These are phyloP conservation scores for Entrophospora sp. DNA, from an alignment of 192 early-diverging fungal genomes.

Conservation along the genomic window DNA sequence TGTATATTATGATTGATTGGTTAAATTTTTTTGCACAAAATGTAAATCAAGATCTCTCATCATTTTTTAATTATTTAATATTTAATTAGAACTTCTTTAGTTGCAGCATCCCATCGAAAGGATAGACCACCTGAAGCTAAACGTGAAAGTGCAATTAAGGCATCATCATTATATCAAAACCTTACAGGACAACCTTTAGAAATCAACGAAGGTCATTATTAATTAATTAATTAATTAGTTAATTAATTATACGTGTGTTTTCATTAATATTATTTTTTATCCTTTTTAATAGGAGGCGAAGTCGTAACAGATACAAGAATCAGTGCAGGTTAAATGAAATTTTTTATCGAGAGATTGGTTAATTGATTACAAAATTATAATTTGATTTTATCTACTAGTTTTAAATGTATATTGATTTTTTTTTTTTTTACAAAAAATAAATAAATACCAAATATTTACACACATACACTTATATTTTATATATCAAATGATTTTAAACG, in stretches of 20 bases:
- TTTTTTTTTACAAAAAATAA: too few species aligned
- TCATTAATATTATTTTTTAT: neutral
- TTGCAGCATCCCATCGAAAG: constrained; percentile 8
- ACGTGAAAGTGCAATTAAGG: constrained; percentile 2
- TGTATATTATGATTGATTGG: too few species aligned
- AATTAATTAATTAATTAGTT: too few species aligned
- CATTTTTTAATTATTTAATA: neutral
- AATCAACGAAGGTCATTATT: neutral
- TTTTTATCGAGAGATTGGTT: too few species aligned
- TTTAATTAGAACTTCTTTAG: neutral
- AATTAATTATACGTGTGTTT: neutral
- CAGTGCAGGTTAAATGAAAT: neutral
- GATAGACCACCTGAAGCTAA: neutral
- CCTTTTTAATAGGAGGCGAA: neutral
- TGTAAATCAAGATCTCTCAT: too few species aligned
- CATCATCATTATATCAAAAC: constrained; percentile 3
- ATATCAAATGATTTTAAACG: too few species aligned
- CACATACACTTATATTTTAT: too few species aligned
- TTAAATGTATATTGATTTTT: too few species aligned
- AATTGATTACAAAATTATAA: too few species aligned
- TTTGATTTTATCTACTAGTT: too few species aligned
- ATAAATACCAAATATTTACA: too few species aligned
- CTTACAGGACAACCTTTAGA: constrained; percentile 1
- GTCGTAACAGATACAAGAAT: neutral
- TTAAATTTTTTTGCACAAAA: too few species aligned